Evolutionary conservation across 1,284 basidiomycete species (phyloP).

Genomic region (Fistulina hepatica): DNA sequence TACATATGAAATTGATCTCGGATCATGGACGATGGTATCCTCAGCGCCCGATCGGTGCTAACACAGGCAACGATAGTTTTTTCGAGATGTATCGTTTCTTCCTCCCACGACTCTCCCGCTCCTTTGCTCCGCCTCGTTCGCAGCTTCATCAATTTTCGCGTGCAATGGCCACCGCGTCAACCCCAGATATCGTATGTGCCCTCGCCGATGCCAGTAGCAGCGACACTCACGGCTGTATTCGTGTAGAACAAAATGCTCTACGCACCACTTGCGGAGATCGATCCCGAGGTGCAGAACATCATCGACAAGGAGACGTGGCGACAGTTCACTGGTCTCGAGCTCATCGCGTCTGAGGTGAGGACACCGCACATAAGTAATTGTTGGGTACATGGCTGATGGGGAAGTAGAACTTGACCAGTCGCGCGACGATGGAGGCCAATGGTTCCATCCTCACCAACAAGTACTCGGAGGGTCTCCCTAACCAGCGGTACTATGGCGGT

Average conservation of each 20-base stretch:
- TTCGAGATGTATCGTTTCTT: too few species aligned
- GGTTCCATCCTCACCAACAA: constrained; percentile 99
- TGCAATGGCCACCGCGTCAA: constrained; percentile 50
- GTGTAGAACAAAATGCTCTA: constrained; percentile 87
- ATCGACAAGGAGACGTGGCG: constrained; percentile 99
- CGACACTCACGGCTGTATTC: constrained; percentile 6
- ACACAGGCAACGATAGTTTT: too few species aligned
- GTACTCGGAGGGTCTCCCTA: constrained; percentile 93
- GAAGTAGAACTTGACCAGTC: constrained; percentile 81
- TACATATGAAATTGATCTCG: too few species aligned
- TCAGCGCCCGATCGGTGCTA: too few species aligned
- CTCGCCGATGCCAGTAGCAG: neutral
- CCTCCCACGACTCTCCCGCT: constrained; percentile 14
- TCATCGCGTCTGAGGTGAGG: constrained; percentile 83
- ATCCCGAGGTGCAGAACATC: constrained; percentile 93
- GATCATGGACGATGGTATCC: too few species aligned
- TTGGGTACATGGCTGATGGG: constrained; percentile 4
- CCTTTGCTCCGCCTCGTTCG: constrained; percentile 17
- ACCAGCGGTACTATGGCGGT: constrained; percentile 95
- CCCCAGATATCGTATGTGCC: constrained; percentile 48
- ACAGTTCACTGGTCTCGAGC: constrained; percentile 95
- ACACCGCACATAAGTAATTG: constrained; percentile 4
- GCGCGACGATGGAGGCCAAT: constrained; percentile 95
- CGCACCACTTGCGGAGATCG: constrained; percentile 76
- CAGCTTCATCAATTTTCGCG: too few species aligned